A percentile compares a stretch with the other conserved stretches of the same genome.
Conservation (phyloP, 192 early-diverging fungal genomes). For the Podila verticillata region DNA sequence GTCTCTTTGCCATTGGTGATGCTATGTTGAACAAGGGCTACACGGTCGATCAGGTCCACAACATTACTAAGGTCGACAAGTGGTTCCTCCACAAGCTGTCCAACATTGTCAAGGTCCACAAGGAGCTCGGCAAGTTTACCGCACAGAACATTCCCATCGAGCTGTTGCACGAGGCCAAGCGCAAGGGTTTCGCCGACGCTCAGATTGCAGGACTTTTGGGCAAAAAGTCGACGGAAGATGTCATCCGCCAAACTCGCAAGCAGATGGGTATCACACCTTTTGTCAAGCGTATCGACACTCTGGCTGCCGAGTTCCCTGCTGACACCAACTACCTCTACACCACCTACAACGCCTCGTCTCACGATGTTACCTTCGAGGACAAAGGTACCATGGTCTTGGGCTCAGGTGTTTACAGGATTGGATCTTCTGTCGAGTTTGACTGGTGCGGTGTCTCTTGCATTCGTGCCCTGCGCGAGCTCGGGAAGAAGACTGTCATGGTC, state of each 20-base stretch:
- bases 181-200: slow-evolving; percentile 88
- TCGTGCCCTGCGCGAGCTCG: slow-evolving; percentile 82
- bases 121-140: slow-evolving; percentile 60
- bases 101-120: slow-evolving; percentile 85
- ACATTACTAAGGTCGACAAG: slow-evolving; percentile 92
- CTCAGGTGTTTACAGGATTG: slow-evolving; percentile 97
- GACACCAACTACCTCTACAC: slow-evolving; percentile 97
- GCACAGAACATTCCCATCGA: slow-evolving; percentile 62
- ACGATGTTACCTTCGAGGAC: slow-evolving; percentile 90
- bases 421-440: slow-evolving; percentile 98
- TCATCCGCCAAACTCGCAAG: slow-evolving; percentile 77
- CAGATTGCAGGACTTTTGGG: slow-evolving; percentile 77
- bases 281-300: slow-evolving; percentile 95
- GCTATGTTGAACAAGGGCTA: slow-evolving; percentile 91
- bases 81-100: slow-evolving; percentile 98
- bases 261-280: slow-evolving; percentile 82
- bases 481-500: slow-evolving; percentile 92
- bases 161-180: slow-evolving; percentile 81
- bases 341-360: slow-evolving; percentile 92
- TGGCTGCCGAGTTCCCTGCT: slow-evolving; percentile 97
- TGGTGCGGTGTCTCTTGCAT: slow-evolving; percentile 89
- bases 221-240: slow-evolving; percentile 65
- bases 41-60: slow-evolving; percentile 89
- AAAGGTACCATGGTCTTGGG: slow-evolving; percentile 95
- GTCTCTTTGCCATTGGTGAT: slow-evolving; percentile 96